Percentiles rank a stretch among this genome's conserved stretches.
Evolutionary conservation across 345 rosid genomes (phyloP).

Genomic region (Populus alba): DNA sequence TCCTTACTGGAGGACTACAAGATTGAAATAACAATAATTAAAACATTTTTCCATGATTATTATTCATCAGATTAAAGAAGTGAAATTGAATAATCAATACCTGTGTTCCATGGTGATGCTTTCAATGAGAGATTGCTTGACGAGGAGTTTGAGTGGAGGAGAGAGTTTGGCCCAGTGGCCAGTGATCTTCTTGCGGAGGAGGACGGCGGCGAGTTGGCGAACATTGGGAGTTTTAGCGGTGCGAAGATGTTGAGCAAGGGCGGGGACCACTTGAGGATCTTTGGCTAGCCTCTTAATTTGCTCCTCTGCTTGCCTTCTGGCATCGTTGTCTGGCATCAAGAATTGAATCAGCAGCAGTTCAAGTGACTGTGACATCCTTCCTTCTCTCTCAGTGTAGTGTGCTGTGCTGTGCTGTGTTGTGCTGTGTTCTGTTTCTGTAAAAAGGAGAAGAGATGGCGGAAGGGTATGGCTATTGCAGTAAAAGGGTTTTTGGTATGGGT

Average conservation of each 20-base stretch:
- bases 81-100: slow-evolving; percentile 21
- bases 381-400: not conserved
- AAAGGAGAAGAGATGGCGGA: not conserved
- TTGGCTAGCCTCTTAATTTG: slow-evolving; percentile 91
- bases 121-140: slow-evolving; percentile 84
- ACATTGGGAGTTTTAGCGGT: slow-evolving; percentile 98
- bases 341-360: slow-evolving; percentile 90
- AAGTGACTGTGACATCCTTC: slow-evolving; percentile 81
- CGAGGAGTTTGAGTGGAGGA: slow-evolving; percentile 71
- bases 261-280: slow-evolving; percentile 98
- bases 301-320: slow-evolving; percentile 95
- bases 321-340: slow-evolving; percentile 99
- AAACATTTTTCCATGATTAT: not conserved
- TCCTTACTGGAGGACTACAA: slow-evolving; percentile 79
- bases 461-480: not conserved
- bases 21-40: not conserved
- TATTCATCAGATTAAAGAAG: not conserved
- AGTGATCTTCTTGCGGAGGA: slow-evolving; percentile 96
- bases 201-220: slow-evolving; percentile 98
- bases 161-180: slow-evolving; percentile 99
- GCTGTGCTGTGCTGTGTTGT: not conserved
- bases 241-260: slow-evolving; percentile 94
- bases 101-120: slow-evolving; percentile 95
- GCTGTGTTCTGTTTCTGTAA: not conserved
- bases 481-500: slow-evolving; percentile 29